Conservation (phyloP, 495 filamentous ascomycete species). For the Penicillium crystallinum region DNA sequence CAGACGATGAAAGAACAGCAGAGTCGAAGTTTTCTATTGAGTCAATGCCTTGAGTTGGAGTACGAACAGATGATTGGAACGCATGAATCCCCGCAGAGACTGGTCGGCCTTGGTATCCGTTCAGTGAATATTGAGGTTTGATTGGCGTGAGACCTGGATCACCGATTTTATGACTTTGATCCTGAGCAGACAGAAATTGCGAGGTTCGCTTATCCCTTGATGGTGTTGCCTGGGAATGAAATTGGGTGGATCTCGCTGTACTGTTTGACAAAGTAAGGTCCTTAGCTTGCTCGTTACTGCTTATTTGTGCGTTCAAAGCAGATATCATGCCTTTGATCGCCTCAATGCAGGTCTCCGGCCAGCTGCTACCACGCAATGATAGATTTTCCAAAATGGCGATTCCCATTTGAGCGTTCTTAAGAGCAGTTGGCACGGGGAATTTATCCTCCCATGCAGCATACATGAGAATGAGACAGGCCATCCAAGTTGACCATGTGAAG, state of each 20-base stretch:
- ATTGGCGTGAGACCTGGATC: background rate
- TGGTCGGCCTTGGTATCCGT: background rate
- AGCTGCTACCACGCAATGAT: slow-evolving; percentile 31
- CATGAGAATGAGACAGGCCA: slow-evolving; percentile 44
- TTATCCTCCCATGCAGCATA: slow-evolving; percentile 41
- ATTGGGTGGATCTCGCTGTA: background rate
- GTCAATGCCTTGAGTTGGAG: background rate
- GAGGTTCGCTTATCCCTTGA: background rate
- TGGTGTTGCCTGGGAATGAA: background rate
- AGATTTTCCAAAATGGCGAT: slow-evolving; percentile 33
- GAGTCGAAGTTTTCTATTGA: background rate
- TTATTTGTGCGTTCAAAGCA: slow-evolving; percentile 19
- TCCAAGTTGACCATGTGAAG: slow-evolving; percentile 47
- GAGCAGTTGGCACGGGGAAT: slow-evolving; percentile 24
- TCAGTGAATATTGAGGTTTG: background rate
- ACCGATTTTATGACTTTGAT: background rate
- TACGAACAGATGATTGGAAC: background rate
- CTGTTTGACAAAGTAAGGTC: background rate
- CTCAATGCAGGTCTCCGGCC: slow-evolving; percentile 41
- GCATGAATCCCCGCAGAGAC: background rate
- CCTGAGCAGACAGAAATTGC: background rate
- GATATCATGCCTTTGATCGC: slow-evolving; percentile 37
- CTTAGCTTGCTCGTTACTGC: background rate
- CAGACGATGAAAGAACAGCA: slow-evolving; percentile 3
- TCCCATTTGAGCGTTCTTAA: slow-evolving; percentile 32